Conservation (phyloP, 495 filamentous ascomycete genomes). For the Neurospora sp. region DNA sequence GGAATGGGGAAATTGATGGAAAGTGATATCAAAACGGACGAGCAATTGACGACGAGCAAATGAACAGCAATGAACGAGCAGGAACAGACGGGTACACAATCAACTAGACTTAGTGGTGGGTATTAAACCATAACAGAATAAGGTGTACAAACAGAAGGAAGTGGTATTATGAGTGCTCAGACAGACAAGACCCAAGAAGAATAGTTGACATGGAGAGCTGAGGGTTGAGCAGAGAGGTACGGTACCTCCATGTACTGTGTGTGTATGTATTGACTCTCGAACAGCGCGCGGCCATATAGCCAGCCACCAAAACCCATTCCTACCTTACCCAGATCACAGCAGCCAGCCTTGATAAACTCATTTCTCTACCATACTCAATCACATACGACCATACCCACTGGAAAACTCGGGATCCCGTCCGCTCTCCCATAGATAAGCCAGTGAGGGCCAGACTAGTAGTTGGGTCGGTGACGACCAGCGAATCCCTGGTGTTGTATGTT, state of each 20-base stretch:
- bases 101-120: background rate
- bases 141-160: background rate
- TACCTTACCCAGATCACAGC: too few species aligned
- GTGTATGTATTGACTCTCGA: too few species aligned
- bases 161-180: background rate
- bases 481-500: slow-evolving; percentile 38
- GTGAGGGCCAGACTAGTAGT: slow-evolving; percentile 32
- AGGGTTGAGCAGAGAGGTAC: too few species aligned
- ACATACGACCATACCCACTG: background rate
- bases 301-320: too few species aligned
- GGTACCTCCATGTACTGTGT: too few species aligned
- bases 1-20: background rate
- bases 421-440: slow-evolving; percentile 38
- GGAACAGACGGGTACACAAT: background rate
- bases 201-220: too few species aligned
- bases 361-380: background rate
- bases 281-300: too few species aligned
- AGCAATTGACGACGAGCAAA: background rate
- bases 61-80: background rate
- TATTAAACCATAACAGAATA: background rate
- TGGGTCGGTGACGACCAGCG: slow-evolving; percentile 32
- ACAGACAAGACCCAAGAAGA: too few species aligned
- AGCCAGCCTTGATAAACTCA: background rate
- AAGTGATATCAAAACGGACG: background rate
- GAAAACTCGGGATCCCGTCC: slow-evolving; percentile 36